Evolutionary conservation across 441 rosid species (phyloP), one percentile per base, ranked within the genome.

Genomic region (Erysimum cheiri): DNA sequence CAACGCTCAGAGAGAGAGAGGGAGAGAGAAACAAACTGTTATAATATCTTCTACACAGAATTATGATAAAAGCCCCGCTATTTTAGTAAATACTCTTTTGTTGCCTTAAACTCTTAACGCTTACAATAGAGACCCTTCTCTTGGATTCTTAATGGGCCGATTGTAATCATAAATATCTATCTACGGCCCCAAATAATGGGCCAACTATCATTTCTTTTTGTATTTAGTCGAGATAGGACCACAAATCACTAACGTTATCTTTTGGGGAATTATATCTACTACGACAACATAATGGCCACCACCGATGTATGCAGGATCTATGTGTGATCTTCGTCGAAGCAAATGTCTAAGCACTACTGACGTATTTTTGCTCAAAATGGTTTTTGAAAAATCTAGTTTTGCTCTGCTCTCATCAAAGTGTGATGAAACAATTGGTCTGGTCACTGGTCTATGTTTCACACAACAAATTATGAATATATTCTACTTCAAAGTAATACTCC

Each of bases 141-240:
- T 1, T 22, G 24, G 9, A 8, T 12, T 75, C 1, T 56, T 19
- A 41, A 48, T 62, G 78, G 78, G 70, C 65, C 44, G 8, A 12
- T 5, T 8, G 7, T 31, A 22, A 24, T 61, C 8, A 13, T 5
- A 5, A 47, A n/a, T 11, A 69, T 48, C 3, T 24, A 24, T 24
- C 2, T 0, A 44, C 28, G 52, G 57, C 50, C 65, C 15, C 22
- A 43, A 2, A 14, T 5, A 22, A 43, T 14, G 48, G 48, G 48
- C 47, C 19, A 2, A 43, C 0, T 19, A 47, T 28, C 17, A 47
- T 8, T 19, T 47, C 0, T n/a, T 9, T 0, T 24, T 5, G 54
- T 10, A 11, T 22, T 5, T 24, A 29, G 4, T 26, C 33, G 15
- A 50, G 32, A 50, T 50, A 50, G 33, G 33, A 50, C 33, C 56